These are phyloP conservation scores for Chlamydomonas sphaeroides DNA, from an alignment of 139 green algal genomes.

Conservation along the genomic window DNA sequence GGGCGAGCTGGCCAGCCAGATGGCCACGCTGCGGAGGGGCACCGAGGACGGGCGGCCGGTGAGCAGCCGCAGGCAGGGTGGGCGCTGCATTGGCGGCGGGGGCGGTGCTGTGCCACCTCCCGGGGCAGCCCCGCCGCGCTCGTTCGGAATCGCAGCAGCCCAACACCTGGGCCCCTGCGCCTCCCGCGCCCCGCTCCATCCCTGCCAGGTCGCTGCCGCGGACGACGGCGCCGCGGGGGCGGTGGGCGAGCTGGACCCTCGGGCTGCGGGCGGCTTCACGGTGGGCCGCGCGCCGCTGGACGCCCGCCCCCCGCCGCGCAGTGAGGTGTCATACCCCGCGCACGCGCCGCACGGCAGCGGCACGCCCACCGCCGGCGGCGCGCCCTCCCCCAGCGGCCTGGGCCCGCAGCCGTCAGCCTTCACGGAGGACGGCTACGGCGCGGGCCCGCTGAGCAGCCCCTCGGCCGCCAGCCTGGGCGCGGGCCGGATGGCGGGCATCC, in stretches of 20 bases:
- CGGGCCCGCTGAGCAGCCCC: neutral
- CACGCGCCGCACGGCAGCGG: no score
- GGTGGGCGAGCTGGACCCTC: constrained; percentile 60
- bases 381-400: no score
- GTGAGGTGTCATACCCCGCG: neutral
- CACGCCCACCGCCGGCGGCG: no score
- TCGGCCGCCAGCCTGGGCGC: neutral
- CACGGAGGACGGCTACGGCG: constrained; percentile 1
- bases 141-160: no score
- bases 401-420: neutral
- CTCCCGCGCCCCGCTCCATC: neutral
- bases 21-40: constrained; percentile 20
- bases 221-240: neutral
- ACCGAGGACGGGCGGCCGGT: neutral
- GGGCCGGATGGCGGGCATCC: neutral
- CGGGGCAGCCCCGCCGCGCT: no score
- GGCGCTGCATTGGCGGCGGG: no score
- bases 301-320: constrained; percentile 28
- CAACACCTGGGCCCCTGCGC: no score
- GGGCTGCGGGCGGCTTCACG: constrained; percentile 40
- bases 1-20: constrained; percentile 30
- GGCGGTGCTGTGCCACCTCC: no score
- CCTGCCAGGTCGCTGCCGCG: neutral
- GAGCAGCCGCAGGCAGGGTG: no score
- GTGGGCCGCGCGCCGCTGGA: constrained; percentile 50